A percentile compares a stretch with the other conserved stretches of the same genome.
Conservation (phyloP, 306 rosid genomes). For the Sicyos baderoa region DNA sequence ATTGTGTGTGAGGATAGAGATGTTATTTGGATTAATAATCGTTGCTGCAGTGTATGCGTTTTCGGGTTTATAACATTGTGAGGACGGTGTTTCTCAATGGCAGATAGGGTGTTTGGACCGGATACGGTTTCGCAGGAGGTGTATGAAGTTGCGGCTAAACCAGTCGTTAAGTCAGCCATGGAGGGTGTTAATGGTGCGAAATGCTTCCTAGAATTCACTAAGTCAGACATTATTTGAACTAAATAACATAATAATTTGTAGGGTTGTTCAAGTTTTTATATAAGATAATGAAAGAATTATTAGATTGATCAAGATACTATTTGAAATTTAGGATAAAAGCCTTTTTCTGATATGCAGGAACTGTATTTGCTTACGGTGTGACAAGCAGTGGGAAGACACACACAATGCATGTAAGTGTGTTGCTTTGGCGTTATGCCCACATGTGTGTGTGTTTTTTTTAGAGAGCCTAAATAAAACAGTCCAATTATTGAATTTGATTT, state of each 20-base stretch:
- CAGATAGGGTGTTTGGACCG: slow-evolving; percentile 96
- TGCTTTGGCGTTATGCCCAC: slow-evolving; percentile 12
- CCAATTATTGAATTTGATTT: neutral
- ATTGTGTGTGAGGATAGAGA: no score
- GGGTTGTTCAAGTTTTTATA: neutral
- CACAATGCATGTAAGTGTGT: slow-evolving; percentile 93
- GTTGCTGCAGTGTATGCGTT: neutral
- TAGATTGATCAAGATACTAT: neutral
- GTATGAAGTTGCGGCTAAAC: slow-evolving; percentile 93
- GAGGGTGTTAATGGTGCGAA: slow-evolving; percentile 88
- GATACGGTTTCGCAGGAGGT: slow-evolving; percentile 70
- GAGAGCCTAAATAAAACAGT: neutral
- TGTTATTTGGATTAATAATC: neutral
- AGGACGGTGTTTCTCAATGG: slow-evolving; percentile 27
- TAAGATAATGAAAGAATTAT: neutral
- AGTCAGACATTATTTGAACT: slow-evolving; percentile 4
- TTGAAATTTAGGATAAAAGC: neutral
- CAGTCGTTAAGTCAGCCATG: slow-evolving; percentile 96
- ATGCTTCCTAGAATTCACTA: neutral
- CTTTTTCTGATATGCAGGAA: slow-evolving; percentile 49
- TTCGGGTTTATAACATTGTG: slow-evolving; percentile 19
- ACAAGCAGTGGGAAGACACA: slow-evolving; percentile 99
- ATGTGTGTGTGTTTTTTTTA: slow-evolving; percentile 13
- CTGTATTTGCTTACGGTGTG: slow-evolving; percentile 98
- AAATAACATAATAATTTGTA: neutral